phyloP scores from a whole-genome alignment of 495 filamentous ascomycete species.

The Aspergillus panamensis region DNA sequence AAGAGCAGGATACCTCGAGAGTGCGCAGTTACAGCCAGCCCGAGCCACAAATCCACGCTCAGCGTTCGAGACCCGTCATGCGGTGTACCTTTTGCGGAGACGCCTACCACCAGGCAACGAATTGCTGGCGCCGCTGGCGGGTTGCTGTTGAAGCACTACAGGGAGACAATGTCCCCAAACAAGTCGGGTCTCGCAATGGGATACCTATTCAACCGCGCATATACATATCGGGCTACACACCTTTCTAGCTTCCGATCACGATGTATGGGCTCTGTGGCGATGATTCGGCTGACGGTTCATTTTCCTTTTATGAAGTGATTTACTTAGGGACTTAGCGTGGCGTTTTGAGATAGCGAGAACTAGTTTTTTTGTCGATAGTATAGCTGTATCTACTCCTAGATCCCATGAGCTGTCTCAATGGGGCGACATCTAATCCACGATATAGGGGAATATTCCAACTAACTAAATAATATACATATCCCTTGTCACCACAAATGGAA shows the following conservation, averaged over 20 bases:
- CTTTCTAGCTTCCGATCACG: slow-evolving; percentile 12
- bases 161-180: slow-evolving; percentile 24
- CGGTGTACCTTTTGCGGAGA: slow-evolving; percentile 28
- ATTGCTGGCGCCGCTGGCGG: slow-evolving; percentile 30
- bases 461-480: no score
- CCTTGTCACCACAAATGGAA: no score
- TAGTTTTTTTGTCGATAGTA: not conserved
- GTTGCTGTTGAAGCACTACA: slow-evolving; percentile 26
- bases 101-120: slow-evolving; percentile 17
- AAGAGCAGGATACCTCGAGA: slow-evolving; percentile 20
- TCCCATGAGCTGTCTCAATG: not conserved
- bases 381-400: not conserved
- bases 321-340: slow-evolving; percentile 11
- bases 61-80: not conserved
- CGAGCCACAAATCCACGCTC: slow-evolving; percentile 11
- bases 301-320: not conserved
- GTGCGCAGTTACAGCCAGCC: slow-evolving; percentile 27
- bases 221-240: slow-evolving; percentile 25
- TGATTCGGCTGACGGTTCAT: not conserved
- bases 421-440: not conserved
- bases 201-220: slow-evolving; percentile 24
- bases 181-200: slow-evolving; percentile 23
- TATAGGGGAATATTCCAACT: no score
- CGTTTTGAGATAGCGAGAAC: slow-evolving; percentile 1
- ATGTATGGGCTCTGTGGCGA: not conserved